Conservation (phyloP, 768 basidiomycete genomes). For the Porphyrellus cyaneotinctus region DNA sequence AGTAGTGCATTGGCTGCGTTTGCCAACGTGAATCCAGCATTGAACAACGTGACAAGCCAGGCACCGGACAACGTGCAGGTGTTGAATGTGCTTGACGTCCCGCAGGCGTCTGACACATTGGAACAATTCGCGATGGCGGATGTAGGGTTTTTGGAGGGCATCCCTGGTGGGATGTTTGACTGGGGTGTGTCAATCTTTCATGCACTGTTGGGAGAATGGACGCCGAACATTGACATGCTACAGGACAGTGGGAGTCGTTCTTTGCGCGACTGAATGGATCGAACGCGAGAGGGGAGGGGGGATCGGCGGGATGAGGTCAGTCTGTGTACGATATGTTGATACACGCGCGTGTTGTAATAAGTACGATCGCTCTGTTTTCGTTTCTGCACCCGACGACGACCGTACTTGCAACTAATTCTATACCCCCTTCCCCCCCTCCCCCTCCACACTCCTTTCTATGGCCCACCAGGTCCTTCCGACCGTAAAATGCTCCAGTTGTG, state of each 20-base stretch:
- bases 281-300: neutral
- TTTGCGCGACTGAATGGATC: constrained; percentile 55
- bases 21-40: constrained; percentile 70
- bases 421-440: constrained; percentile 20
- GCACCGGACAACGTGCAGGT: constrained; percentile 60
- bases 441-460: constrained; percentile 24
- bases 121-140: constrained; percentile 67
- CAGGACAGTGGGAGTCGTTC: constrained; percentile 82
- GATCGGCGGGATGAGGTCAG: neutral
- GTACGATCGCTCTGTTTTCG: neutral
- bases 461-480: constrained; percentile 61
- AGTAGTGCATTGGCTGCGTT: constrained; percentile 19
- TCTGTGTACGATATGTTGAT: constrained; percentile 15
- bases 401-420: constrained; percentile 21
- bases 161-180: constrained; percentile 83
- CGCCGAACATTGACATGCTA: neutral
- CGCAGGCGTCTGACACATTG: constrained; percentile 50
- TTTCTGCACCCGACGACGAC: neutral
- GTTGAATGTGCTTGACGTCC: constrained; percentile 68
- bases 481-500: constrained; percentile 83
- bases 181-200: constrained; percentile 58
- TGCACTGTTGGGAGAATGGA: neutral
- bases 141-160: constrained; percentile 67
- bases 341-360: constrained; percentile 1
- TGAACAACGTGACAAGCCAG: constrained; percentile 47